Evolutionary conservation across 306 rosid genomes (phyloP).

Genomic region (Citrullus colocynthis): DNA sequence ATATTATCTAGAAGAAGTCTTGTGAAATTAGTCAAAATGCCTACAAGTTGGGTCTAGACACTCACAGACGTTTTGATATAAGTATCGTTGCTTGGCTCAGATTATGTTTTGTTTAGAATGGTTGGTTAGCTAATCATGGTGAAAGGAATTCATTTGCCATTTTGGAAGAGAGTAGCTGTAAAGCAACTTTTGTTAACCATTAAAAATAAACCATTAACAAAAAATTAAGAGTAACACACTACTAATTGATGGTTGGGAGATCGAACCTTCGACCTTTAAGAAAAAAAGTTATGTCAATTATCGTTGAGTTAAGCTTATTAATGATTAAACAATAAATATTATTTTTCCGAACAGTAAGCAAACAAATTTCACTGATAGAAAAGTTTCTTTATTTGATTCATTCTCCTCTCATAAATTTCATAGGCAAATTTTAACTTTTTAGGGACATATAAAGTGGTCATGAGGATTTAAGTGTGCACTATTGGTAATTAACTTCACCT

Average conservation of each 20-base stretch:
- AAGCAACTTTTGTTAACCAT: neutral
- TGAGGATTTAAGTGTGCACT: neutral
- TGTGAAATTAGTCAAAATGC: no score
- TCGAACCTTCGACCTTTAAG: no score
- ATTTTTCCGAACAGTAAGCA: neutral
- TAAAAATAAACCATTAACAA: no score
- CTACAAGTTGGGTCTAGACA: no score
- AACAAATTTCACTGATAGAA: neutral
- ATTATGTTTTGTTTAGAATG: neutral
- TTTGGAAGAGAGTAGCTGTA: neutral
- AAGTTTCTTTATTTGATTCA: slow-evolving; percentile 21
- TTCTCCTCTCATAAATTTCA: slow-evolving; percentile 10
- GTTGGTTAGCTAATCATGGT: neutral
- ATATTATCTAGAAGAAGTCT: no score
- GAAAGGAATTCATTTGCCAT: neutral
- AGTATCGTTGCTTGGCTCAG: no score
- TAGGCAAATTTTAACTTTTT: slow-evolving; percentile 15
- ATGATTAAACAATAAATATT: neutral
- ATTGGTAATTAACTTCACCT: neutral
- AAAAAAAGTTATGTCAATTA: neutral
- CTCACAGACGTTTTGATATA: no score
- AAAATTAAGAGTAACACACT: no score
- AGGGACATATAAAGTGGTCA: slow-evolving; percentile 9
- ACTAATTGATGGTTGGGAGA: neutral
- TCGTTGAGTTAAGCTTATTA: no score